These are phyloP conservation scores for Exophiala viscosa DNA, from an alignment of 2,329 filamentous ascomycete species.

Conservation along the genomic window DNA sequence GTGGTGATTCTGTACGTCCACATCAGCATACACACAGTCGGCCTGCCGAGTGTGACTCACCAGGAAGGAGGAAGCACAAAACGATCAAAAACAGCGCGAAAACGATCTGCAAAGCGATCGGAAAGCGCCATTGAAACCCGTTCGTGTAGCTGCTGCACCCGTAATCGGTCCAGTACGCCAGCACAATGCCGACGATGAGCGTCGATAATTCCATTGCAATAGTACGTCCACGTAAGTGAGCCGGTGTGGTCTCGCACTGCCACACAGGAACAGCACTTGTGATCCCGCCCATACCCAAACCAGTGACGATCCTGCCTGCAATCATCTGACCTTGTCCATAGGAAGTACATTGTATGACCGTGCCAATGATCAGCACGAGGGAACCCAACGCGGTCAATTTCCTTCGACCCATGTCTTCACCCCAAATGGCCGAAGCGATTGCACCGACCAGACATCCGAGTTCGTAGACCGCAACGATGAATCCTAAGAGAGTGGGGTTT, in stretches of 20 bases:
- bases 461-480: slow-evolving; percentile 18
- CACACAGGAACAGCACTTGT: slow-evolving; percentile 31
- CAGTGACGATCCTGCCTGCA: background rate
- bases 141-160: slow-evolving; percentile 50
- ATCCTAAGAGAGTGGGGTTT: slow-evolving; percentile 41
- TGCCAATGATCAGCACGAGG: slow-evolving; percentile 4
- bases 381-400: background rate
- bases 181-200: slow-evolving; percentile 48
- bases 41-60: background rate
- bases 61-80: slow-evolving; percentile 43
- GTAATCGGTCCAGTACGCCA: slow-evolving; percentile 35
- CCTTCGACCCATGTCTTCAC: slow-evolving; percentile 5
- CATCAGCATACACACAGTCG: background rate
- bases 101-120: slow-evolving; percentile 55
- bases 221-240: slow-evolving; percentile 46
- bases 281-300: slow-evolving; percentile 14
- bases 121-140: slow-evolving; percentile 52
- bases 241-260: slow-evolving; percentile 39
- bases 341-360: slow-evolving; percentile 3
- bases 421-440: background rate
- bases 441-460: slow-evolving; percentile 7
- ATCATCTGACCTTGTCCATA: slow-evolving; percentile 3
- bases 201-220: slow-evolving; percentile 50
- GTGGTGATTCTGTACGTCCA: slow-evolving; percentile 35
- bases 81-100: slow-evolving; percentile 51